Evolutionary conservation across 805 yeast genomes (phyloP), one percentile per base, ranked within the genome.

Genomic region (Lipomyces mesembrius): DNA sequence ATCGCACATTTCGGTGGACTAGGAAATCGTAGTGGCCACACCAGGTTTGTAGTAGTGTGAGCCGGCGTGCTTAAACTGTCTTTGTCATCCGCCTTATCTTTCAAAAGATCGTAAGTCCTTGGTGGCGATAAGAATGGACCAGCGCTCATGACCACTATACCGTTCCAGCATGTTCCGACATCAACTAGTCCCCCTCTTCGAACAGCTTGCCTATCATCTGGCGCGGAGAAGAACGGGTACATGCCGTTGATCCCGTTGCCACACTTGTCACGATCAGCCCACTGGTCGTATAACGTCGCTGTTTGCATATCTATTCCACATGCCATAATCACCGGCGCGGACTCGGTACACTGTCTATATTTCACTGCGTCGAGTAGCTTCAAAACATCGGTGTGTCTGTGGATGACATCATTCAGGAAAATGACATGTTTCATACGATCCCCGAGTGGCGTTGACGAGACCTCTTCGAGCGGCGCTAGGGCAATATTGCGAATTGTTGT

Each of bases 141-240:
- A 4, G 70, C 65, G 14, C 56, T 62, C 65, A 67, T 61, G 17
- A 58, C 70, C 25, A 61, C 68, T 39, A 64, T 43, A 5, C 67
- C 70, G 51, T 67, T 67, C 70, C 70, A 67, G 52, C 70, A 67
- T 2, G 65, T 61, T 2, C 70, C 70, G 25, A 67, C 70, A 27
- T 67, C 68, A 1, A 67, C 61, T 2, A 64, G 34, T 6, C 57
- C 61, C 9, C 62, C 61, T 7, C 27, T n/a, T 3, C 49, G 51
- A 2, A 61, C 63, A 14, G 35, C 27, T n/a, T 29, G 17, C 20
- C 56, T 58, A 39, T 67, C 70, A 2, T 37, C 32, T 2, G 49
- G 14, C 11, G 52, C 60, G 6, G 37, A 32, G 39, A 67, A 67
- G 37, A 20, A 64, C 1, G 70, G 68, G 29, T 43, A 67, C 51